Evolutionary conservation across 2,329 filamentous ascomycete species (phyloP).

Genomic region (Colletotrichum destructivum): DNA sequence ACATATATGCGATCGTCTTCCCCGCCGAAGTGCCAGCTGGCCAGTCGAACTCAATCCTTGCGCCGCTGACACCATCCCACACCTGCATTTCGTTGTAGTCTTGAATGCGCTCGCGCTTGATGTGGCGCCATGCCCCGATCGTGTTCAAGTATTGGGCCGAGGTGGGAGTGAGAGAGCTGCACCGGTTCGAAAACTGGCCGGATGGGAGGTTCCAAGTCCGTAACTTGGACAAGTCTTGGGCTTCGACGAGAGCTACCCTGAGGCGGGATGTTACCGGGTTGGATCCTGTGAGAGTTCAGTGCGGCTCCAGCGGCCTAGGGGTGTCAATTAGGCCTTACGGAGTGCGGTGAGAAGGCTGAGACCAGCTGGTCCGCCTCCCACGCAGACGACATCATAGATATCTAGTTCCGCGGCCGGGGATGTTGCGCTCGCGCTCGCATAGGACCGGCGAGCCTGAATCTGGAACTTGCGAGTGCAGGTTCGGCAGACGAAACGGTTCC

Average conservation of each 20-base stretch:
- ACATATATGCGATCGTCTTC: constrained; percentile 93
- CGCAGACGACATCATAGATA: constrained; percentile 93
- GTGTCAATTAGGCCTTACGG: constrained; percentile 64
- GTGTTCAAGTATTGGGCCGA: constrained; percentile 86
- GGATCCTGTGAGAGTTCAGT: constrained; percentile 68
- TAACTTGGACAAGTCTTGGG: constrained; percentile 83
- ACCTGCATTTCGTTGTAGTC: constrained; percentile 97
- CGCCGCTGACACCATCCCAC: constrained; percentile 94
- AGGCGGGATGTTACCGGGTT: constrained; percentile 83
- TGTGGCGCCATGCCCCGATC: constrained; percentile 88
- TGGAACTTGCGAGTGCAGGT: constrained; percentile 61
- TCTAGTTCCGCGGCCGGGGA: constrained; percentile 61
- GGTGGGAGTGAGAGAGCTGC: constrained; percentile 92
- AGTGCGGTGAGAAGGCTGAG: constrained; percentile 85
- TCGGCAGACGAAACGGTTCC: constrained; percentile 60
- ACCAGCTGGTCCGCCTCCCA: constrained; percentile 91
- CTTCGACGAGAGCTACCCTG: constrained; percentile 90
- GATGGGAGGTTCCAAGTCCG: constrained; percentile 76
- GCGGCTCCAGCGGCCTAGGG: not conserved
- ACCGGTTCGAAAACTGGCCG: constrained; percentile 89
- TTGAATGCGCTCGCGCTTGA: constrained; percentile 82
- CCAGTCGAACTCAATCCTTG: constrained; percentile 92
- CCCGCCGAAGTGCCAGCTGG: constrained; percentile 61
- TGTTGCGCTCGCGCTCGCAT: constrained; percentile 32
- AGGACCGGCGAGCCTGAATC: constrained; percentile 50